Percentiles rank a stretch among this genome's conserved stretches.
Evolutionary conservation across 495 filamentous ascomycete species (phyloP).

Genomic region (Aspergillus affinis): DNA sequence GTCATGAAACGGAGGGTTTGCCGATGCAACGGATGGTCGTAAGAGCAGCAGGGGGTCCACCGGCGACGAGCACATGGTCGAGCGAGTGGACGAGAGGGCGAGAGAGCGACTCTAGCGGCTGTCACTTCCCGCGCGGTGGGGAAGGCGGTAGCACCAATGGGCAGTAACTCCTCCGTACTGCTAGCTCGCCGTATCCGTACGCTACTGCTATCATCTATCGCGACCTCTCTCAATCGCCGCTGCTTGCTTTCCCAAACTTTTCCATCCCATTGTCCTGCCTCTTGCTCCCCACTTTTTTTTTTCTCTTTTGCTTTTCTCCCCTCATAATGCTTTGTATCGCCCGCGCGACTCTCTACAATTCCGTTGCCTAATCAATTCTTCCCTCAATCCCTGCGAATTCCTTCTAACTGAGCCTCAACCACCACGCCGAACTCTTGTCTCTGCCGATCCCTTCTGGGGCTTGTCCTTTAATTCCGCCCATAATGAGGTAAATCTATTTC

Average conservation of each 20-base stretch:
- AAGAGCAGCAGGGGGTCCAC: background rate
- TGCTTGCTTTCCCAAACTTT: too few species aligned
- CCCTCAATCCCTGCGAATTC: background rate
- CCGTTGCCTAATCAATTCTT: background rate
- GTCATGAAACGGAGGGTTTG: background rate
- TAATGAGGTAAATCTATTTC: background rate
- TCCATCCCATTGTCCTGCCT: background rate
- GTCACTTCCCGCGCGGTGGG: background rate
- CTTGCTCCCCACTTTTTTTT: background rate
- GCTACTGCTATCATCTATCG: too few species aligned
- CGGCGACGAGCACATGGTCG: constrained; percentile 3
- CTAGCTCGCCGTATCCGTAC: too few species aligned
- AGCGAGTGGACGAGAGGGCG: constrained; percentile 7
- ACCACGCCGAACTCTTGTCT: background rate
- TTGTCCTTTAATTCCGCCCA: background rate
- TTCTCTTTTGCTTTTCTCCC: constrained; percentile 4
- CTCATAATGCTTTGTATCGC: background rate
- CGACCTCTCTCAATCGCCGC: too few species aligned
- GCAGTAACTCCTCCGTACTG: too few species aligned
- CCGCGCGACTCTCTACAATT: background rate
- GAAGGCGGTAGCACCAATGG: too few species aligned
- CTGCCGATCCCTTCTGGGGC: background rate
- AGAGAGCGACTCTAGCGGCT: background rate
- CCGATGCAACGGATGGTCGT: background rate
- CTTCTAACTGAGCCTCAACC: background rate